Percentiles rank a stretch among this genome's conserved stretches.
Evolutionary conservation across 768 basidiomycete genomes (phyloP).

Genomic region (Amanita rimosa): DNA sequence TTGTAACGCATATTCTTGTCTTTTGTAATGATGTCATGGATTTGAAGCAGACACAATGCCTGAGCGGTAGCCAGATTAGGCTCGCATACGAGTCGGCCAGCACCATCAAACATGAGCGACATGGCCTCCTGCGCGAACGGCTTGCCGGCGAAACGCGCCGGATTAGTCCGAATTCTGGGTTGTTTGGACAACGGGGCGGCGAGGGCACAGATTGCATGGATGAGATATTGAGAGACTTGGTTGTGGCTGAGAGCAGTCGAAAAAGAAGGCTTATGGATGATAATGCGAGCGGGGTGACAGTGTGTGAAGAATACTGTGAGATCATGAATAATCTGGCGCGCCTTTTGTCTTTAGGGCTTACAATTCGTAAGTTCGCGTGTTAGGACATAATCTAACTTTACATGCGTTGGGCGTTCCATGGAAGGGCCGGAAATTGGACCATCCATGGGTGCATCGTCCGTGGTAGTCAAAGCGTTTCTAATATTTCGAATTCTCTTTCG

Average conservation of each 20-base stretch:
- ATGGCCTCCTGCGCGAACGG: slow-evolving; percentile 51
- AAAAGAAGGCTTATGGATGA: slow-evolving; percentile 76
- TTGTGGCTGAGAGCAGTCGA: slow-evolving; percentile 53
- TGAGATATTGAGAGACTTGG: slow-evolving; percentile 56
- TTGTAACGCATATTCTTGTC: slow-evolving; percentile 25
- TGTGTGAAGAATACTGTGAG: slow-evolving; percentile 69
- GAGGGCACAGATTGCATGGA: slow-evolving; percentile 67
- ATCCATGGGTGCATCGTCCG: slow-evolving; percentile 29
- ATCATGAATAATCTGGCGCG: slow-evolving; percentile 4
- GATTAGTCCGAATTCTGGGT: slow-evolving; percentile 43
- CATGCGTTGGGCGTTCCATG: slow-evolving; percentile 29
- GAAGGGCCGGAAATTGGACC: slow-evolving; percentile 22
- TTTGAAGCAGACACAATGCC: slow-evolving; percentile 61
- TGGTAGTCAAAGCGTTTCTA: slow-evolving; percentile 24
- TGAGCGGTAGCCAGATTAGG: slow-evolving; percentile 64
- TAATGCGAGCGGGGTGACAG: slow-evolving; percentile 64
- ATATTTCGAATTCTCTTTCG: slow-evolving; percentile 43
- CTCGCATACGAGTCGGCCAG: slow-evolving; percentile 50
- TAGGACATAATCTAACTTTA: slow-evolving; percentile 47
- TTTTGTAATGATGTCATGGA: slow-evolving; percentile 46
- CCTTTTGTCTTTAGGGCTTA: slow-evolving; percentile 23
- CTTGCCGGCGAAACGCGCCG: slow-evolving; percentile 44
- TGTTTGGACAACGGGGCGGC: slow-evolving; percentile 70
- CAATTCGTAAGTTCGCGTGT: slow-evolving; percentile 68
- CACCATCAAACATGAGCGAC: slow-evolving; percentile 60